phyloP scores from a whole-genome alignment of 306 rosid genomes.

The Trifolium fragiferum region DNA sequence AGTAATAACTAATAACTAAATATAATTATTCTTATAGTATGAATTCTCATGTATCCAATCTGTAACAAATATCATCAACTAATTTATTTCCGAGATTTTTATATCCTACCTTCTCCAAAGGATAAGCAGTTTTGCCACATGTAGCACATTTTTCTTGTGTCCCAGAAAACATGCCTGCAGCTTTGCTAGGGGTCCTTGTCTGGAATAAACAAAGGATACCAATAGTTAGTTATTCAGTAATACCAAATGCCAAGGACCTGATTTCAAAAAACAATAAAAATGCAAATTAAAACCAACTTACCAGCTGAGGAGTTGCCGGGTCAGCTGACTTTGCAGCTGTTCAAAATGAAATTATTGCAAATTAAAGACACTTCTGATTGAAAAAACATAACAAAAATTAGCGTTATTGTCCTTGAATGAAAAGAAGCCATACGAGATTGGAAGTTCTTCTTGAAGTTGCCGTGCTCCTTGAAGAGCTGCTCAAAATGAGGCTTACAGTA shows the following conservation, averaged over 20 bases:
- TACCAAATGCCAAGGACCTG: constrained; percentile 3
- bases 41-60: constrained; percentile 13
- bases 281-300: constrained; percentile 45
- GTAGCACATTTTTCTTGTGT: constrained; percentile 95
- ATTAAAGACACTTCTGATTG: constrained; percentile 43
- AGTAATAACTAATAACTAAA: constrained; percentile 2
- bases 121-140: constrained; percentile 93
- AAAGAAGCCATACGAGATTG: constrained; percentile 71
- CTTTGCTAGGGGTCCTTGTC: constrained; percentile 94
- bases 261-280: constrained; percentile 29
- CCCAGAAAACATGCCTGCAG: constrained; percentile 96
- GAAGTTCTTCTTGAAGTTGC: constrained; percentile 84
- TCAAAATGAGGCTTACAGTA: constrained; percentile 95
- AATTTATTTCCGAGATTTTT: constrained; percentile 10
- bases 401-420: constrained; percentile 28
- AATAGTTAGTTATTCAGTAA: constrained; percentile 45
- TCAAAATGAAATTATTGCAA: constrained; percentile 50
- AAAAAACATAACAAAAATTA: constrained; percentile 22
- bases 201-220: constrained; percentile 48
- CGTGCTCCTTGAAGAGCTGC: constrained; percentile 93
- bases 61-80: not conserved
- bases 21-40: constrained; percentile 6
- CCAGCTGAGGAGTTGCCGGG: constrained; percentile 81
- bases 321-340: constrained; percentile 91
- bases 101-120: constrained; percentile 81